These are phyloP conservation scores for Claviceps sp. DNA, from an alignment of 2,329 filamentous ascomycete genomes.

Conservation along the genomic window DNA sequence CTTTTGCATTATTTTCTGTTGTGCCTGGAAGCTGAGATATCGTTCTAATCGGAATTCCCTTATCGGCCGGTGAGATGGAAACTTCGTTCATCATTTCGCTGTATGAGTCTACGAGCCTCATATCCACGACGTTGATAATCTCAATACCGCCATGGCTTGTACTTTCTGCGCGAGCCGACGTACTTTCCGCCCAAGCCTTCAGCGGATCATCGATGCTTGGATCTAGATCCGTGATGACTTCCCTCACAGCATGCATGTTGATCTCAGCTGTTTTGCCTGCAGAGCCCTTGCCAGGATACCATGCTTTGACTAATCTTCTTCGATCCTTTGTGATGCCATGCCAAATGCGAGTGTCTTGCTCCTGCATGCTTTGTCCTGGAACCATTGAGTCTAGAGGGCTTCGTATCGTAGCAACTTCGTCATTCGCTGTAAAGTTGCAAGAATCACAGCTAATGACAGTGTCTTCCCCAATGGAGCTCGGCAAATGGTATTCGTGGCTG, in stretches of 20 bases:
- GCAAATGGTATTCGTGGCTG: constrained; percentile 90
- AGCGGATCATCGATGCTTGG: constrained; percentile 49
- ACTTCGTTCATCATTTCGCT: constrained; percentile 12
- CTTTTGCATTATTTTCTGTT: constrained; percentile 14
- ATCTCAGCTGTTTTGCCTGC: constrained; percentile 20
- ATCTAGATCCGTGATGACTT: constrained; percentile 53
- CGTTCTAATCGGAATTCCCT: neutral
- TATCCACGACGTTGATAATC: constrained; percentile 24
- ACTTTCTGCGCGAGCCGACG: constrained; percentile 9
- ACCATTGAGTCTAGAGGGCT: neutral
- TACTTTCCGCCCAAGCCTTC: constrained; percentile 35
- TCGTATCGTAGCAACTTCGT: constrained; percentile 57
- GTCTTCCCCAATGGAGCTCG: constrained; percentile 71
- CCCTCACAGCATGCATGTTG: constrained; percentile 49
- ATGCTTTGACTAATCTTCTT: constrained; percentile 54
- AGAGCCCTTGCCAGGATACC: constrained; percentile 36
- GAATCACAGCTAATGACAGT: constrained; percentile 59
- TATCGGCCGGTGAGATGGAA: constrained; percentile 12
- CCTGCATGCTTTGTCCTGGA: neutral
- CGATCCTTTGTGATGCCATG: constrained; percentile 55
- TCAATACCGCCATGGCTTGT: neutral
- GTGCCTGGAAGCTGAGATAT: constrained; percentile 2
- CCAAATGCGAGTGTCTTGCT: constrained; percentile 32
- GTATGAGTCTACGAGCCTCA: constrained; percentile 15
- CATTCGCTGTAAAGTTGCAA: constrained; percentile 72